Evolutionary conservation across 129 eudicot genomes (phyloP), one percentile per base, ranked within the genome.

Genomic region (Arctium lappa): DNA sequence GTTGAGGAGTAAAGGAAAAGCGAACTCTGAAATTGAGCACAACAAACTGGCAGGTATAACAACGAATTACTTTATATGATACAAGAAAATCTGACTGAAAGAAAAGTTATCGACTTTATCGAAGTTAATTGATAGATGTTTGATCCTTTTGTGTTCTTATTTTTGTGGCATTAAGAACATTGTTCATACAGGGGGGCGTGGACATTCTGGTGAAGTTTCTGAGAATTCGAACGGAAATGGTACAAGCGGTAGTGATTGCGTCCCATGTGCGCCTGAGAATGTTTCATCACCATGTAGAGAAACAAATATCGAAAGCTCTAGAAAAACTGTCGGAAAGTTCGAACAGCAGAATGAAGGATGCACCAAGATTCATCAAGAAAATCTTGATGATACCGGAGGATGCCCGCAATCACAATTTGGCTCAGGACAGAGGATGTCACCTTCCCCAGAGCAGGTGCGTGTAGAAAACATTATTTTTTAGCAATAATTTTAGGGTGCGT

Each of bases 41-140:
- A 84, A 69, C 36, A 83, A 82, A 69, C 39, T 2, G 73, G 38
- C 78, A 73, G 89, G 90, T 86, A 72, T 75, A 5, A 32, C 9
- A 36, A 40, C n/a, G 18, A 39, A 44, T 42, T 69, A 18, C 1
- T 62, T 13, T 53, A 56, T 73, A 46, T 53, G 48, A 13, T 72
- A 22, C 68, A 22, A 70, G 22, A 12, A 40, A 22, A 31, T 31
- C 16, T n/a, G 37, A 12, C 33, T 71, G 44, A 10, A 18, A 18
- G 12, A 1, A 8, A 82, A 75, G 77, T n/a, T n/a, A 18, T 36
- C 33, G 3, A 83, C 18, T 29, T 63, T 69, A 36, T 48, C 39
- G 13, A 32, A 77, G 74, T 74, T 63, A 53, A 8, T 38, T 48
- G 1, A n/a, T 60, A 60, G 68, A 60, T 60, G 9, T 60, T 60